These are phyloP conservation scores for Sclerotinia glacialis DNA, from an alignment of 2,329 filamentous ascomycete species.

Conservation along the genomic window DNA sequence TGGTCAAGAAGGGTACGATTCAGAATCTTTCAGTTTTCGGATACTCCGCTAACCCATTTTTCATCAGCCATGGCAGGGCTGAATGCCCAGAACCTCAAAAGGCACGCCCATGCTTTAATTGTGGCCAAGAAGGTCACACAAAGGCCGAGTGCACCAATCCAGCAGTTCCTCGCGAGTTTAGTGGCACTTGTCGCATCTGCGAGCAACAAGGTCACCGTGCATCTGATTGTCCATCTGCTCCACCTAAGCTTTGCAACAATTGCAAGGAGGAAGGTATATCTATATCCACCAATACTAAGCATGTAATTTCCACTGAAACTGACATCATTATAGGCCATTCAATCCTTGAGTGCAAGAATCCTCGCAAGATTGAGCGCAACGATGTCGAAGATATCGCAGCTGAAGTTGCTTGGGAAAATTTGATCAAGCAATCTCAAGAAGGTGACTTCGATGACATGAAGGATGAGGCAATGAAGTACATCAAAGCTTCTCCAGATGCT, in stretches of 20 bases:
- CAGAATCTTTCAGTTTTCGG: conserved; percentile 29
- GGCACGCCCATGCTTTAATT: conserved; percentile 48
- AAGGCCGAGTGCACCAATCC: conserved; percentile 61
- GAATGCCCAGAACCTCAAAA: conserved; percentile 34
- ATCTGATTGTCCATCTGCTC: conserved; percentile 61
- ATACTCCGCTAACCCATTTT: conserved; percentile 5
- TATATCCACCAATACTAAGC: background rate
- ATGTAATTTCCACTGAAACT: conserved; percentile 1
- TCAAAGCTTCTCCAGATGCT: conserved; percentile 56
- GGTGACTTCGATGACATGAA: conserved; percentile 63
- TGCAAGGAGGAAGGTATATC: conserved; percentile 58
- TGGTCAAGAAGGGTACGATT: conserved; percentile 54
- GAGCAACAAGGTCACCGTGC: conserved; percentile 53
- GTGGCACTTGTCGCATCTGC: conserved; percentile 59
- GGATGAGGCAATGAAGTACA: conserved; percentile 56
- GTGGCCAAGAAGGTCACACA: conserved; percentile 61
- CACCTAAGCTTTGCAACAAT: conserved; percentile 56
- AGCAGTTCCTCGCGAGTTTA: conserved; percentile 46
- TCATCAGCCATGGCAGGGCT: conserved; percentile 24
- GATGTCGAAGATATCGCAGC: conserved; percentile 48
- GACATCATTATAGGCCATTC: conserved; percentile 49
- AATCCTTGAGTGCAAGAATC: conserved; percentile 54
- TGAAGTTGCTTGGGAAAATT: conserved; percentile 57
- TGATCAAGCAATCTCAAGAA: conserved; percentile 51
- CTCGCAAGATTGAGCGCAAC: conserved; percentile 56